Evolutionary conservation across 2,329 filamentous ascomycete species (phyloP), one percentile per base, ranked within the genome.

Genomic region (Phaeosphaeriaceae sp.): DNA sequence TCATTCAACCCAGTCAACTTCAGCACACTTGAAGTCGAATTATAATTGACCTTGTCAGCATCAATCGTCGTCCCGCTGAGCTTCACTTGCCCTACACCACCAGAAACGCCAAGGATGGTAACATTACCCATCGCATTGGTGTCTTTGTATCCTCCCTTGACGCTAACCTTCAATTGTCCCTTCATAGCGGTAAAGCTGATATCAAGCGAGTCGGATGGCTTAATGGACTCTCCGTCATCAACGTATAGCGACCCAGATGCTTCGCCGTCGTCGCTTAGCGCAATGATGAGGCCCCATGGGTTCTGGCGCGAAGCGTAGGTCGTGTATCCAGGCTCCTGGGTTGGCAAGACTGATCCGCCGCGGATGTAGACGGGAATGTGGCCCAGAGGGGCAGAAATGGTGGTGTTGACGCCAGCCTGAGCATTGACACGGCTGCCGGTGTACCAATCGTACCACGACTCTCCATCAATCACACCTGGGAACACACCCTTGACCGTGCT

Each of bases 391-490:
- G 87, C 87, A 20, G 81, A 71, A 57, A 89, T 86, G 3, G 86
- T 88, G 13, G 82, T 83, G 69, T 89, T 89, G 55, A 83, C 79
- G 10, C 85, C 84, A 1, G 84, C 77, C 24, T 79, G 60, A 0
- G 81, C 84, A 17, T 79, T 69, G 2, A 91, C 80, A 0, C 81
- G 81, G 0, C 81, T 82, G 51, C 87, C 85, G n/a, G 84, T 89
- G 75, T 92, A 92, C 89, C 90, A 93, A 73, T 93, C 90, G 68
- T 92, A 93, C 88, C 90, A 93, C 1, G 87, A 74, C 42, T 86
- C 85, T 22, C 81, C 87, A 1, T 83, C 76, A 1, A 82, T 82
- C 1, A 87, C 75, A 7, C 89, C 89, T 0, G 90, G 90, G 74
- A 93, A 92, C 3, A 91, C 85, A 25, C 88, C 90, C 24, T 85